Percentiles rank a stretch among this genome's conserved stretches.
phyloP scores from a whole-genome alignment of 1,284 basidiomycete species.

The Trametes hirsuta region DNA sequence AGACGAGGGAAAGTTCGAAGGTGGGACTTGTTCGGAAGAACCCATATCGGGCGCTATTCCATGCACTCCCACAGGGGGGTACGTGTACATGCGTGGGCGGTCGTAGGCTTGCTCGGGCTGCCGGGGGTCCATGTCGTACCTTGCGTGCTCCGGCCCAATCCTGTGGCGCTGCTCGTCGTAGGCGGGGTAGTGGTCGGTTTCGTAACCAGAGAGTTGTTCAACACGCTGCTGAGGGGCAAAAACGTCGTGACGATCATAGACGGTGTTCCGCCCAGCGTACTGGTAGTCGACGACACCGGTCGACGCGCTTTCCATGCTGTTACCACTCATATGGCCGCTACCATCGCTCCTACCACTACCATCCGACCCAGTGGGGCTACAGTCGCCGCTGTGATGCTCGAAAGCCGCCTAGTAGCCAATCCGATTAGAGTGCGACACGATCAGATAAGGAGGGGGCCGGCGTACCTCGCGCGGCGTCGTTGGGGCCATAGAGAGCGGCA shows the following conservation, averaged over 20 bases:
- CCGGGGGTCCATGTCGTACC: constrained; percentile 21
- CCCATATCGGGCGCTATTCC: constrained; percentile 13
- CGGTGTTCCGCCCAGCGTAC: constrained; percentile 7
- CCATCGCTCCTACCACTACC: constrained; percentile 22
- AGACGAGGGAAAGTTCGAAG: constrained; percentile 11
- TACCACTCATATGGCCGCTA: constrained; percentile 16
- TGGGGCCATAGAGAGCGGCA: constrained; percentile 16
- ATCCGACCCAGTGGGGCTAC: constrained; percentile 25
- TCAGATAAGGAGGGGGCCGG: constrained; percentile 26
- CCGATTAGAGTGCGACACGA: constrained; percentile 13
- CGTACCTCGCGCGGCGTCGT: constrained; percentile 20
- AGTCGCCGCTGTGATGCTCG: constrained; percentile 19
- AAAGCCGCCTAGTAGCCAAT: constrained; percentile 15
- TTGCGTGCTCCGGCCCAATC: constrained; percentile 35
- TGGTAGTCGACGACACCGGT: constrained; percentile 15
- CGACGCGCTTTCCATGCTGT: constrained; percentile 24
- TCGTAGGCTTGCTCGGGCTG: constrained; percentile 30
- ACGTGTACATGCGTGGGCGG: constrained; percentile 34
- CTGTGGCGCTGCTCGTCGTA: constrained; percentile 33
- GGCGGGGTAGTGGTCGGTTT: constrained; percentile 33
- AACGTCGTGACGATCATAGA: constrained; percentile 8
- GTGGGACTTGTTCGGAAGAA: constrained; percentile 13
- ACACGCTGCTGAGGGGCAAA: constrained; percentile 13
- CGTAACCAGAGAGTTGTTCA: constrained; percentile 18
- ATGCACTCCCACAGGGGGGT: constrained; percentile 22